Conservation (phyloP, 73 alveolate genomes). For the Breviolum minutum region DNA sequence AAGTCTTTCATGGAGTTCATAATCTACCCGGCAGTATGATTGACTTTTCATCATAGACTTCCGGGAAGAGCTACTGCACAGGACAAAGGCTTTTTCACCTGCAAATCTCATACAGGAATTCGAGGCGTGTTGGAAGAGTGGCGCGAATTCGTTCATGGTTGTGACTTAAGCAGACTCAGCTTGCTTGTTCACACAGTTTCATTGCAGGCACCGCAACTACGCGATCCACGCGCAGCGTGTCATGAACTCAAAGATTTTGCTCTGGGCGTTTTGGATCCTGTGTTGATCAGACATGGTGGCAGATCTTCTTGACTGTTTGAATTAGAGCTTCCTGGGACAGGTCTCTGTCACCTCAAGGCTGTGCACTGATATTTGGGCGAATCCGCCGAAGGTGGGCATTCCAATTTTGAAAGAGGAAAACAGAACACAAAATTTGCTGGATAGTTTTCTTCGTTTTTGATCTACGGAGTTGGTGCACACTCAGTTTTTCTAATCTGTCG, state of each 20-base stretch:
- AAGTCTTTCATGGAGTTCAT: not conserved
- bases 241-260: not conserved
- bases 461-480: not conserved
- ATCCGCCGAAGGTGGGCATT: constrained; percentile 40
- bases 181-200: too few species aligned
- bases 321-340: not conserved
- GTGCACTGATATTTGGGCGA: constrained; percentile 64
- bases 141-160: not conserved
- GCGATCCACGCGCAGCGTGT: constrained; percentile 43
- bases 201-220: not conserved
- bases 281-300: too few species aligned
- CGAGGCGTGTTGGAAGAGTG: not conserved
- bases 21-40: too few species aligned
- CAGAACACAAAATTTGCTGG: too few species aligned
- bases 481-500: not conserved
- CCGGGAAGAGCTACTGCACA: not conserved
- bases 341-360: constrained; percentile 91
- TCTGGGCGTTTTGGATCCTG: too few species aligned
- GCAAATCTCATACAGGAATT: constrained; percentile 58
- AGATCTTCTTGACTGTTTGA: too few species aligned
- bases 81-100: constrained; percentile 81
- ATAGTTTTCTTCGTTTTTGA: not conserved
- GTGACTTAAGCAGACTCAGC: not conserved
- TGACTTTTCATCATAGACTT: not conserved
- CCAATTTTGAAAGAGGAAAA: too few species aligned